Base-by-base conservation (phyloP, 257 asterid species). In the Coffea canephora region DNA sequence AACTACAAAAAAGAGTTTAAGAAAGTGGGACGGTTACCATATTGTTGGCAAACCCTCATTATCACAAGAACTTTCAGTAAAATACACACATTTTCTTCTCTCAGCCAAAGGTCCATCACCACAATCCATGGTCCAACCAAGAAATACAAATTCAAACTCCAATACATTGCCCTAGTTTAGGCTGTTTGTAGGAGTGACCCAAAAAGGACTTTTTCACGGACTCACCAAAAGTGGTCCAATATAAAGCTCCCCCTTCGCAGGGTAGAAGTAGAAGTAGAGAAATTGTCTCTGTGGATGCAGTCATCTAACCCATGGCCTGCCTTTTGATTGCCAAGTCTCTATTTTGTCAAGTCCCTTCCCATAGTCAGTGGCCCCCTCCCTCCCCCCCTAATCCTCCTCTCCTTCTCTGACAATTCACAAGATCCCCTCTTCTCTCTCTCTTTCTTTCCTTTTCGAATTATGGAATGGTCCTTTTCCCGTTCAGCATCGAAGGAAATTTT, bases 381-480 rank as follows among this genome's bases (percentile, higher is more conserved):
- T 39, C 43, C 61, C 50, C 57, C 41, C 80, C 77, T 65, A 34
- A 50, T 62, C 75, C 73, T 43, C 78, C 43, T 39, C 43, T 39
- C 31, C 77, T 46, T 64, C 82, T 86, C 97, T 88, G 97, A 87
- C 93, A 91, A 52, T 86, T 91, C 97, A 93, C 97, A 91, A 91
- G 97, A 90, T 89, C 92, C 84, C 90, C 76, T 84, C 83, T 88
- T 64, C 65, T 41, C 82, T 41, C 82, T 49, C 36, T 31, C 6
- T n/a, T 46, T 75, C 72, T 65, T 65, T 39, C 19, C 19, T 77
- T 45, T 31, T 72, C 69, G 18, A 34, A 11, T 18, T 16, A 16
- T 76, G 36, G 10, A 67, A 16, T 50, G 61, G 19, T 62, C 49
- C 71, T 70, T 76, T 62, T 15, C 50, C 59, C 45, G 55, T 66